A percentile compares a stretch with the other conserved stretches of the same genome.
phyloP scores from a whole-genome alignment of 2,329 filamentous ascomycete genomes.

The Dothideomycetes sp. region DNA sequence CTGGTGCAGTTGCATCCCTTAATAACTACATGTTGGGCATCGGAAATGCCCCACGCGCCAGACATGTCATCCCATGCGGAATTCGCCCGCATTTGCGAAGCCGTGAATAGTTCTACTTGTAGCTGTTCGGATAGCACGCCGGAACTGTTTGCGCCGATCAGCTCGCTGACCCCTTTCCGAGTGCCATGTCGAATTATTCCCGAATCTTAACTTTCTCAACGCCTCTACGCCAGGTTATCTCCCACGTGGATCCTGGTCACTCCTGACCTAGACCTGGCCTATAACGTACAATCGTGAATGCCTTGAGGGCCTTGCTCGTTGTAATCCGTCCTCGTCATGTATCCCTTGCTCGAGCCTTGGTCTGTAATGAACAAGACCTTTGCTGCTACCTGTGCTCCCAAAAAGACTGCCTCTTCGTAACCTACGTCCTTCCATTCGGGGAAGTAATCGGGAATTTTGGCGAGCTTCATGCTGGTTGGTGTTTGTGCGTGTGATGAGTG shows the following conservation, averaged over 20 bases:
- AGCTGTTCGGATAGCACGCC: too few relatives aligned
- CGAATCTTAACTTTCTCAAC: background rate
- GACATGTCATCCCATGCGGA: too few relatives aligned
- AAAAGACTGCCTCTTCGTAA: constrained; percentile 72
- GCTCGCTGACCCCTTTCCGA: too few relatives aligned
- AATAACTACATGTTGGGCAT: too few relatives aligned
- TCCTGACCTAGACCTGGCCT: constrained; percentile 9
- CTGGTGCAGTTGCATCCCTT: too few relatives aligned
- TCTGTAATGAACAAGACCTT: constrained; percentile 62
- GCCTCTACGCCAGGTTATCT: background rate
- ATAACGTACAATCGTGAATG: constrained; percentile 43
- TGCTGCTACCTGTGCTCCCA: constrained; percentile 78
- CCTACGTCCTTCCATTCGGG: constrained; percentile 73
- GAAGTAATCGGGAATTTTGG: constrained; percentile 72
- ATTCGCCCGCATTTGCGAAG: too few relatives aligned
- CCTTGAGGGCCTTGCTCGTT: constrained; percentile 55
- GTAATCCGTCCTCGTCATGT: constrained; percentile 57
- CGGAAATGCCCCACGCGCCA: too few relatives aligned
- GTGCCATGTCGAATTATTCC: too few relatives aligned
- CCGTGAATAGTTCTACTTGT: too few relatives aligned
- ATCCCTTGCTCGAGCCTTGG: constrained; percentile 55
- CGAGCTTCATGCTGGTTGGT: constrained; percentile 71
- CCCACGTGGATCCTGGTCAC: background rate
- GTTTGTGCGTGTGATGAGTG: constrained; percentile 61
- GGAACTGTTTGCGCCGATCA: too few relatives aligned